phyloP scores from a whole-genome alignment of 441 rosid species.

The Gossypium gossypioides region DNA sequence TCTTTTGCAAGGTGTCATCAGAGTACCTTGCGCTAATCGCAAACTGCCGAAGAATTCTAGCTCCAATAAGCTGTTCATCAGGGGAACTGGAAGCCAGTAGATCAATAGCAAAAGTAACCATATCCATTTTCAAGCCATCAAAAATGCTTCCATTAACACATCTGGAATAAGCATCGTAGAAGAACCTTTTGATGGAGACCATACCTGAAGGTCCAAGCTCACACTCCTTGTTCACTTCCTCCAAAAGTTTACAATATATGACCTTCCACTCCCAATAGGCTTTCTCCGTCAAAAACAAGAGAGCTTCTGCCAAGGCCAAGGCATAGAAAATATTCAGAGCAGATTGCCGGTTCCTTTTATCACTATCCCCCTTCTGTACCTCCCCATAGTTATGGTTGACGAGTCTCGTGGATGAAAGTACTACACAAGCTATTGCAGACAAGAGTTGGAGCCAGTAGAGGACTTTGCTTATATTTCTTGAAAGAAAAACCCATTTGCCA shows the following conservation, averaged over 20 bases:
- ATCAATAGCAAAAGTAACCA: slow-evolving; percentile 68
- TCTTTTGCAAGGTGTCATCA: slow-evolving; percentile 72
- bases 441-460: slow-evolving; percentile 85
- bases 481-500: slow-evolving; percentile 55
- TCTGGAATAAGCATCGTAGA: slow-evolving; percentile 79
- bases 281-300: slow-evolving; percentile 68
- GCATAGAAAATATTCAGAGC: slow-evolving; percentile 73
- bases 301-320: slow-evolving; percentile 72
- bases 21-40: slow-evolving; percentile 36
- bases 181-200: slow-evolving; percentile 62
- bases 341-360: slow-evolving; percentile 59
- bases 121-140: slow-evolving; percentile 85
- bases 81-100: slow-evolving; percentile 55
- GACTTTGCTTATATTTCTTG: slow-evolving; percentile 60
- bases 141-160: slow-evolving; percentile 80
- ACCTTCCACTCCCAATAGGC: slow-evolving; percentile 85
- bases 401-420: slow-evolving; percentile 55
- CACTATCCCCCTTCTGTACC: slow-evolving; percentile 51
- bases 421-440: slow-evolving; percentile 67
- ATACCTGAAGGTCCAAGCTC: slow-evolving; percentile 58
- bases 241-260: slow-evolving; percentile 49
- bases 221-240: slow-evolving; percentile 62
- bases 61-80: slow-evolving; percentile 84
- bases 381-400: slow-evolving; percentile 64
- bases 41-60: slow-evolving; percentile 57